These are phyloP conservation scores for Zychaea mexicana DNA, from an alignment of 371 early-diverging fungal species.

Conservation along the genomic window DNA sequence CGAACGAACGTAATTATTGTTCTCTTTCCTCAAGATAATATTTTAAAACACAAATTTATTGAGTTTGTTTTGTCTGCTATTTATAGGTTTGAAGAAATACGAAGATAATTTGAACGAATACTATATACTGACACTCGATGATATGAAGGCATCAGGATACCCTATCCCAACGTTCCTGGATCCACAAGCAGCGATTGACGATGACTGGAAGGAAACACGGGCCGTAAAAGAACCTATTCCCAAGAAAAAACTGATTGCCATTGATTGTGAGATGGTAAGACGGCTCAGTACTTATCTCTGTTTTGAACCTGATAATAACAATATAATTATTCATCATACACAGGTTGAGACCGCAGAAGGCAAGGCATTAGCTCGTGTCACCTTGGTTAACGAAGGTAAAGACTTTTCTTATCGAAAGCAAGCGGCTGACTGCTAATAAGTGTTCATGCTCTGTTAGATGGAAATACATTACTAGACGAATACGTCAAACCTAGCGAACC, in stretches of 20 bases:
- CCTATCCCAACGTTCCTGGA: slow-evolving; percentile 58
- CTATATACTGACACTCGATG: slow-evolving; percentile 50
- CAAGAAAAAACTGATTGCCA: slow-evolving; percentile 53
- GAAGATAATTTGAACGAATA: slow-evolving; percentile 45
- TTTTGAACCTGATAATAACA: background rate
- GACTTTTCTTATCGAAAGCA: background rate
- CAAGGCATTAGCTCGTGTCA: slow-evolving; percentile 71
- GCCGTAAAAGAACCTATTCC: slow-evolving; percentile 23
- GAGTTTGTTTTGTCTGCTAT: background rate
- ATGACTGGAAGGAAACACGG: slow-evolving; percentile 61
- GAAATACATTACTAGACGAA: slow-evolving; percentile 66
- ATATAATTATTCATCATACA: background rate
- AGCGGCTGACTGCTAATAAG: background rate
- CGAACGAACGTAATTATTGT: slow-evolving; percentile 16
- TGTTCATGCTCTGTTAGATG: slow-evolving; percentile 19
- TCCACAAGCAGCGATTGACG: slow-evolving; percentile 23
- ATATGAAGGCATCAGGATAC: slow-evolving; percentile 48
- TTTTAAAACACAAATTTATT: background rate
- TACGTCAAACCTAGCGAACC: slow-evolving; percentile 68
- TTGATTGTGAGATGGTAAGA: slow-evolving; percentile 87
- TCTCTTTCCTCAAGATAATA: background rate
- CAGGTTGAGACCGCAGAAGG: slow-evolving; percentile 69
- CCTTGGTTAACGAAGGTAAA: slow-evolving; percentile 60
- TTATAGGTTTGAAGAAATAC: slow-evolving; percentile 16
- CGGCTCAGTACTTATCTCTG: background rate